These are phyloP conservation scores for Ogataea sp. DNA, from an alignment of 805 yeast species.

Conservation along the genomic window DNA sequence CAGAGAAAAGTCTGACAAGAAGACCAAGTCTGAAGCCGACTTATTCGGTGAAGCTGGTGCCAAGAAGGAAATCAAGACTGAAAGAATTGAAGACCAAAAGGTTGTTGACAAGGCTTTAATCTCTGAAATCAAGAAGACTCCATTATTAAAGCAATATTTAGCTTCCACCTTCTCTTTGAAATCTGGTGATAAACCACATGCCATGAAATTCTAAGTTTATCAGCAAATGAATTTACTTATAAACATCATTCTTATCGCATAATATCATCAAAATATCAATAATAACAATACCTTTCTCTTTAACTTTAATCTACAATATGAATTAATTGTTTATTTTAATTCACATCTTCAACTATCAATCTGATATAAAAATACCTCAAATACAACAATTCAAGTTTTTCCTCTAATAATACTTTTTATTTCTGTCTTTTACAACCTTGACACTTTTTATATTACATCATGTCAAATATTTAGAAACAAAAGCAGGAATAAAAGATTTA, in stretches of 20 bases:
- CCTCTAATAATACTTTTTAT: too few relatives aligned
- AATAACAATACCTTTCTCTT: background rate
- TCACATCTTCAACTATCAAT: background rate
- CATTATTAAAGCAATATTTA: constrained; percentile 94
- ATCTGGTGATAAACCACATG: constrained; percentile 98
- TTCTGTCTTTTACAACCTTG: too few relatives aligned
- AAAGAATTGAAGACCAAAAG: constrained; percentile 97
- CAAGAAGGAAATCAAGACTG: constrained; percentile 85
- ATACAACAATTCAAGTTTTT: too few relatives aligned
- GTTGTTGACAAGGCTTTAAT: constrained; percentile 86
- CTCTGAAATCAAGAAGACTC: constrained; percentile 94
- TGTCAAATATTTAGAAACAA: too few relatives aligned
- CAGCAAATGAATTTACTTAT: background rate
- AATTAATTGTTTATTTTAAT: too few relatives aligned
- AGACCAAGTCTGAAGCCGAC: constrained; percentile 85
- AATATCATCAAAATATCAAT: background rate
- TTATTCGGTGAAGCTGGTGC: constrained; percentile 75
- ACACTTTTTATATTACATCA: background rate
- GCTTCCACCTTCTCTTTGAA: constrained; percentile 92
- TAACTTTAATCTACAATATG: too few relatives aligned
- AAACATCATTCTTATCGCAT: too few relatives aligned
- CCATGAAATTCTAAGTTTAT: constrained; percentile 79
- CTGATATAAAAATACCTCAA: background rate
- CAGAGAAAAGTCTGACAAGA: constrained; percentile 80
- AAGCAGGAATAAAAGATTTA: background rate